These are phyloP conservation scores for Cardamine resedifolia DNA, from an alignment of 345 rosid genomes.

Conservation along the genomic window DNA sequence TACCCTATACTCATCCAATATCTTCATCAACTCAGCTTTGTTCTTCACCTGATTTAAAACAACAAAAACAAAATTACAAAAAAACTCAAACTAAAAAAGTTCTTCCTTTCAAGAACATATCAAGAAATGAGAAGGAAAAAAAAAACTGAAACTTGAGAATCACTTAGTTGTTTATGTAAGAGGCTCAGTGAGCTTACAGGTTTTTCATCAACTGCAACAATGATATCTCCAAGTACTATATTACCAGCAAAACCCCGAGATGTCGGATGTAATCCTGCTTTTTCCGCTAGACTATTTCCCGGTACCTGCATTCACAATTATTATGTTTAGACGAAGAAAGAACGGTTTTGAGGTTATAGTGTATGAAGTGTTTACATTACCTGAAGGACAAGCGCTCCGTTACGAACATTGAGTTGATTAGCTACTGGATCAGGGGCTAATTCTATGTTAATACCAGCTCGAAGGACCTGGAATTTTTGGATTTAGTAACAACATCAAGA, in stretches of 20 bases:
- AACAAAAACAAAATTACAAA: not conserved
- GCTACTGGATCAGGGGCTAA: conserved; percentile 86
- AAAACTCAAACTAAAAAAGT: not conserved
- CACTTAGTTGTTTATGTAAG: not conserved
- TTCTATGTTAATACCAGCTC: conserved; percentile 82
- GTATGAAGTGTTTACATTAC: conserved; percentile 37
- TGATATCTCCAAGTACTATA: conserved; percentile 81
- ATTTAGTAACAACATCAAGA: conserved; percentile 18
- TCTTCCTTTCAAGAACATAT: not conserved
- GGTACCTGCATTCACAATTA: conserved; percentile 54
- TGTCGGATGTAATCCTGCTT: conserved; percentile 74
- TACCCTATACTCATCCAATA: conserved; percentile 74
- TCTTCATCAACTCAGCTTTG: conserved; percentile 73
- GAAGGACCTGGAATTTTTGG: conserved; percentile 57
- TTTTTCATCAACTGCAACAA: conserved; percentile 65
- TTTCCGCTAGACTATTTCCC: conserved; percentile 64
- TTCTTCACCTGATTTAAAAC: conserved; percentile 58
- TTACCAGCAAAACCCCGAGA: conserved; percentile 89
- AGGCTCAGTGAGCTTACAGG: conserved; percentile 49
- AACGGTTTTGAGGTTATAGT: not conserved
- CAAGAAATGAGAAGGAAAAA: not conserved
- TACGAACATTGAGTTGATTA: conserved; percentile 88
- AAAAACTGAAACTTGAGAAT: conserved; percentile 11
- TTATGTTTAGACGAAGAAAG: not conserved
- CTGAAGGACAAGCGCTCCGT: conserved; percentile 87